These are phyloP conservation scores for Blepharisma japonicum DNA, from an alignment of 73 alveolate species.

Conservation along the genomic window DNA sequence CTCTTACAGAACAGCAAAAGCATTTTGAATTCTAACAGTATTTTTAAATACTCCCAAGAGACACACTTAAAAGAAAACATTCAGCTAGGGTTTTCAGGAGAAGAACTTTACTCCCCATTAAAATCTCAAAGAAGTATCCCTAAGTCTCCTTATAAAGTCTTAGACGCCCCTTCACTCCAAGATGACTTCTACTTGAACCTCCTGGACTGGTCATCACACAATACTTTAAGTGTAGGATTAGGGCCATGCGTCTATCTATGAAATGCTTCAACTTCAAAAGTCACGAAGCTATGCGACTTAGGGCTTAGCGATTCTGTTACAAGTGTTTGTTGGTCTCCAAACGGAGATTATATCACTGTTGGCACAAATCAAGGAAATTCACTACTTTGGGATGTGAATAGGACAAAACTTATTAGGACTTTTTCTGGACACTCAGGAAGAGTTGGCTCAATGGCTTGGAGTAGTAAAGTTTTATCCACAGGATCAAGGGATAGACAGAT, in stretches of 20 bases:
- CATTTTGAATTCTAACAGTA: background rate
- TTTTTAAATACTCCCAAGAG: slow-evolving; percentile 2
- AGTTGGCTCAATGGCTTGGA: slow-evolving; percentile 98
- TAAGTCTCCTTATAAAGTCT: slow-evolving; percentile 97
- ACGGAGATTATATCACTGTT: slow-evolving; percentile 59
- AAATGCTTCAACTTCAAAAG: slow-evolving; percentile 74
- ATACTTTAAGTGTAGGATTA: slow-evolving; percentile 95
- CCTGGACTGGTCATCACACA: slow-evolving; percentile 96
- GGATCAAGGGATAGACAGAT: slow-evolving; percentile 93
- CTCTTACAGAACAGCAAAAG: slow-evolving; percentile 9
- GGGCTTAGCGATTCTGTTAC: slow-evolving; percentile 88
- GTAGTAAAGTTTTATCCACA: slow-evolving; percentile 66
- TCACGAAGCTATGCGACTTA: slow-evolving; percentile 85
- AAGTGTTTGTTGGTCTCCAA: slow-evolving; percentile 82
- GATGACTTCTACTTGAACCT: slow-evolving; percentile 98
- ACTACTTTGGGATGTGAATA: slow-evolving; percentile 13
- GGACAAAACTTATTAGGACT: background rate
- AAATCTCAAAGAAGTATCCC: slow-evolving; percentile 86
- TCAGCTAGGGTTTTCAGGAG: background rate
- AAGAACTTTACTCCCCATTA: slow-evolving; percentile 23
- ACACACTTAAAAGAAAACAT: background rate
- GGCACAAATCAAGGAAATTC: slow-evolving; percentile 42
- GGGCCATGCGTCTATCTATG: slow-evolving; percentile 77
- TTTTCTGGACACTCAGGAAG: slow-evolving; percentile 92
- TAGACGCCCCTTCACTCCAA: slow-evolving; percentile 98